Conservation (phyloP, 257 asterid species). For the Fraxinus americana region DNA sequence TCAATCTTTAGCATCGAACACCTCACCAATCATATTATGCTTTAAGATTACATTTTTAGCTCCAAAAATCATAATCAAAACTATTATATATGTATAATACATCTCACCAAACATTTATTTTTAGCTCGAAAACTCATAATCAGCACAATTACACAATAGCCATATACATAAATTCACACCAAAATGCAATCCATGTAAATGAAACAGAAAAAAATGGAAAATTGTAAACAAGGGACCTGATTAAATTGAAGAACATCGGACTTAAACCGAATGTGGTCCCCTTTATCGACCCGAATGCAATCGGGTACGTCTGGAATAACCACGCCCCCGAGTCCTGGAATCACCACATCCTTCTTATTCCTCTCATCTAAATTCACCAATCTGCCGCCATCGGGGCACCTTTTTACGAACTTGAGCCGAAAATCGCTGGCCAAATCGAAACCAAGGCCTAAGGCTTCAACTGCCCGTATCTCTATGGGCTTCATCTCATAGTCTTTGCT, state of each 20-base stretch:
- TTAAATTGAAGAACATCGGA: conserved; percentile 93
- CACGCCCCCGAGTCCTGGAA: conserved; percentile 66
- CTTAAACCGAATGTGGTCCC: conserved; percentile 89
- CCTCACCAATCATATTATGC: background rate
- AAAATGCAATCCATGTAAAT: background rate
- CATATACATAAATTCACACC: background rate
- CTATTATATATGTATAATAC: background rate
- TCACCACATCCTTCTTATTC: conserved; percentile 59
- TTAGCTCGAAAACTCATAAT: too few relatives aligned
- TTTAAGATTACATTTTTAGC: background rate
- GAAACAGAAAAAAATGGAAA: background rate
- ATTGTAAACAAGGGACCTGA: conserved; percentile 49
- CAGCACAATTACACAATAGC: too few relatives aligned
- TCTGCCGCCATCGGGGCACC: conserved; percentile 60
- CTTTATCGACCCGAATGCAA: conserved; percentile 79
- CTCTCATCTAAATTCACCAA: conserved; percentile 64
- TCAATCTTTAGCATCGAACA: background rate
- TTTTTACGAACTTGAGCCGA: conserved; percentile 81
- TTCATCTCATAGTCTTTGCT: conserved; percentile 46
- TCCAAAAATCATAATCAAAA: background rate
- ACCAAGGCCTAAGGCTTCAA: conserved; percentile 87
- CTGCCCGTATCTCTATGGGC: conserved; percentile 74
- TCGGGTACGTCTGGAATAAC: conserved; percentile 72
- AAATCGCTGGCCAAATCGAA: conserved; percentile 99
- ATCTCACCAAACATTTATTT: too few relatives aligned